Evolutionary conservation across 1,284 basidiomycete species (phyloP), one percentile per base, ranked within the genome.

Genomic region (Fomes fomentarius): DNA sequence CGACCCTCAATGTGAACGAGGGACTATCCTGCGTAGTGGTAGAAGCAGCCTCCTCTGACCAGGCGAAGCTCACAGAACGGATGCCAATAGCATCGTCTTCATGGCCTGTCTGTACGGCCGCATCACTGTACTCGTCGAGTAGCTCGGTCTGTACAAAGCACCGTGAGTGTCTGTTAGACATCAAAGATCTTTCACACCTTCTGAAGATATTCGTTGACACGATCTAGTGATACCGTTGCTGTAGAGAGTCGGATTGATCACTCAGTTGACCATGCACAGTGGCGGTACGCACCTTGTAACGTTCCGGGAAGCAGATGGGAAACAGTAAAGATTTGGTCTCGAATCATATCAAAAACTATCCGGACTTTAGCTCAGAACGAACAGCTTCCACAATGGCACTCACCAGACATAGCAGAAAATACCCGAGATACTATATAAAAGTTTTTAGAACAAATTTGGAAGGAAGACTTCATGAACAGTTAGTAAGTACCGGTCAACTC

Each of bases 211-310:
- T 76, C 73, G 54, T 75, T 68, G 26, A 81, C 66, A 59, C 81
- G 78, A 47, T 77, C 72, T 15, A 83, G 60, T 1, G 80, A 81
- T 4, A 83, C 80, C 55, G 76, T 78, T 66, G 69, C 69, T 76
- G 68, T 10, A n/a, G 8, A 6, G 22, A 46, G 17, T 49, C 17
- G 12, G 5, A 7, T n/a, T n/a, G n/a, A n/a, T n/a, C n/a, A n/a
- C n/a, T n/a, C n/a, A n/a, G n/a, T n/a, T n/a, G n/a, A 7, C 5
- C 2, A 2, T 15, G 9, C 11, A n/a, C 17, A 4, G 22, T 12
- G 12, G 67, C 56, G 2, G n/a, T 37, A 54, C 60, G 31, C 52
- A 65, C 72, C 72, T 61, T 74, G 68, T 21, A 75, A 70, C 31
- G 74, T 64, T 9, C 45, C 47, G 1, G 74, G 72, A 24, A 72